phyloP scores from a whole-genome alignment of 768 basidiomycete genomes.

The Lenzites betulinus region DNA sequence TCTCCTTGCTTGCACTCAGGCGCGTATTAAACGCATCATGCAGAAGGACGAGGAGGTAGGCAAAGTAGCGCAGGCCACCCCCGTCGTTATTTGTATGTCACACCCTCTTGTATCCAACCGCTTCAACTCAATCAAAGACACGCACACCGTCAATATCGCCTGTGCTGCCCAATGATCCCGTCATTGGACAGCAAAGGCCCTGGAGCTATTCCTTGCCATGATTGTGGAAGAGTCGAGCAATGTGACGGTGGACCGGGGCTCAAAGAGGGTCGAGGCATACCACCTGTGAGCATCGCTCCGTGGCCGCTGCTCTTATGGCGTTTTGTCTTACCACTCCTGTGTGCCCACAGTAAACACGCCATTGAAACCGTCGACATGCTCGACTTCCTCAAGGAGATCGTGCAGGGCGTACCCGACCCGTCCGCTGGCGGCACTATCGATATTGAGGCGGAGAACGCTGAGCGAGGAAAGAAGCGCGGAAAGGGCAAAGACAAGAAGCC shows the following conservation, averaged over 20 bases:
- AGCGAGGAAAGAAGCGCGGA: constrained; percentile 58
- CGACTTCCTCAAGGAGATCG: constrained; percentile 93
- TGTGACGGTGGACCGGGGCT: constrained; percentile 74
- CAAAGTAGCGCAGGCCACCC: constrained; percentile 95
- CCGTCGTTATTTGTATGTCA: constrained; percentile 90
- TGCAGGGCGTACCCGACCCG: constrained; percentile 84
- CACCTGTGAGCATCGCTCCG: constrained; percentile 69
- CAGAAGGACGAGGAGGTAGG: constrained; percentile 99
- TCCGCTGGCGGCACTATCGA: constrained; percentile 80
- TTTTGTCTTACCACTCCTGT: background rate
- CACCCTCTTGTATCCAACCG: background rate
- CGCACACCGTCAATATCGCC: background rate
- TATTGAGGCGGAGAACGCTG: constrained; percentile 57
- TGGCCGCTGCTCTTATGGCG: background rate
- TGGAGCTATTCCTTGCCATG: constrained; percentile 87
- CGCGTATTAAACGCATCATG: constrained; percentile 99
- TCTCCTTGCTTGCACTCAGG: constrained; percentile 46
- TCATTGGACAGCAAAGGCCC: constrained; percentile 74
- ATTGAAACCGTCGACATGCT: constrained; percentile 86
- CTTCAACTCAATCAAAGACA: background rate
- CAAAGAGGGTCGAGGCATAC: constrained; percentile 90
- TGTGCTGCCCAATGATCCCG: background rate
- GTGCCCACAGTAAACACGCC: constrained; percentile 76
- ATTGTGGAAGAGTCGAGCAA: constrained; percentile 83
- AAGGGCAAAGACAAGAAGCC: constrained; percentile 47